phyloP scores from a whole-genome alignment of 129 eudicot genomes.

The Escallonia rubra region DNA sequence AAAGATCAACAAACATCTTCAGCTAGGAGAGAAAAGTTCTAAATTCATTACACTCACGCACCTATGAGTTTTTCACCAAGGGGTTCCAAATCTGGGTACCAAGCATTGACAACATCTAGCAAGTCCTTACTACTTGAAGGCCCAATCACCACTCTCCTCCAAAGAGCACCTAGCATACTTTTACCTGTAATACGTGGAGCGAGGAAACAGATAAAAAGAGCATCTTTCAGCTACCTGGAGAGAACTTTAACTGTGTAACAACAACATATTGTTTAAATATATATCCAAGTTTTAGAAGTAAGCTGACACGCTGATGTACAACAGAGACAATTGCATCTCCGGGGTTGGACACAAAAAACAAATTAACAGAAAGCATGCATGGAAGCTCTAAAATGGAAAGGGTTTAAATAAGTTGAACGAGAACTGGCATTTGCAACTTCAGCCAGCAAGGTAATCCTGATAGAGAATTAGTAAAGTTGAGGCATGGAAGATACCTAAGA shows the following conservation, averaged over 20 bases:
- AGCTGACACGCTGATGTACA: not conserved
- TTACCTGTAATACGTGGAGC: conserved; percentile 29
- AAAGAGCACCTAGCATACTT: conserved; percentile 59
- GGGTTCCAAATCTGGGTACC: conserved; percentile 78
- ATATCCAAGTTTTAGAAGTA: not conserved
- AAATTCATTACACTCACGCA: conserved; percentile 10
- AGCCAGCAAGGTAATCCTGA: too few species aligned
- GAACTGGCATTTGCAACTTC: too few species aligned
- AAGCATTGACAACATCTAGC: conserved; percentile 46
- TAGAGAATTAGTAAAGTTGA: too few species aligned
- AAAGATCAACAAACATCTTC: not conserved
- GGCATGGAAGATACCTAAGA: too few species aligned
- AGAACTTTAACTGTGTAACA: not conserved
- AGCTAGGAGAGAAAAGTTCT: not conserved
- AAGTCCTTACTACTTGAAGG: conserved; percentile 53
- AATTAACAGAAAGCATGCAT: too few species aligned
- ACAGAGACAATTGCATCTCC: too few species aligned
- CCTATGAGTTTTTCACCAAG: conserved; percentile 70
- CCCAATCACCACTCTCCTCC: conserved; percentile 77
- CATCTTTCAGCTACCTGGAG: not conserved
- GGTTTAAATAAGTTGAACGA: too few species aligned
- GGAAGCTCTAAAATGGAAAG: too few species aligned
- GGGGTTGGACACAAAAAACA: too few species aligned
- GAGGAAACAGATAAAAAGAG: not conserved
- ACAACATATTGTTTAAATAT: not conserved